Evolutionary conservation across 1,284 basidiomycete species (phyloP).

Genomic region (Phellopilus nigrolimitatus): DNA sequence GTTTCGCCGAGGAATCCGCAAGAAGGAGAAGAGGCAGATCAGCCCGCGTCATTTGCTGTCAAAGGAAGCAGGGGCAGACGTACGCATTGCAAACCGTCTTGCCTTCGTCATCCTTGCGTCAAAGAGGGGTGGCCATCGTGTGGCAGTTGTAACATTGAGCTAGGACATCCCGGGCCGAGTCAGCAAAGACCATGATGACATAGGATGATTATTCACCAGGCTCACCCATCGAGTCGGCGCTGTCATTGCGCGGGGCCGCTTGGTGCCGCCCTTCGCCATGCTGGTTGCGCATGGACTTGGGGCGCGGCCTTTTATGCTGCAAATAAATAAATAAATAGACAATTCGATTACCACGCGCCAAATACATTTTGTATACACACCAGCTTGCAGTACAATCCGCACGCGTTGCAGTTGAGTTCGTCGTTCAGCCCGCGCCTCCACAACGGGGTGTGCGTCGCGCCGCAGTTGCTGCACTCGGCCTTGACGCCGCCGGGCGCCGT

Average conservation of each 20-base stretch:
- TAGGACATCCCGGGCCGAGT: constrained; percentile 29
- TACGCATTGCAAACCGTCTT: constrained; percentile 90
- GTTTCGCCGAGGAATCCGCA: constrained; percentile 12
- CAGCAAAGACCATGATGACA: constrained; percentile 31
- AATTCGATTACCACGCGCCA: constrained; percentile 21
- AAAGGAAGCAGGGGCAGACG: constrained; percentile 30
- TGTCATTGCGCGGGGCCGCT: constrained; percentile 50
- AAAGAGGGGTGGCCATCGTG: constrained; percentile 85
- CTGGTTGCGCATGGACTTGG: constrained; percentile 75
- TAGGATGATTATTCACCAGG: constrained; percentile 26
- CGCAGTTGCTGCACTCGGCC: constrained; percentile 79
- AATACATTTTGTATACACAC: constrained; percentile 36
- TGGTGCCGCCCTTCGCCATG: constrained; percentile 65
- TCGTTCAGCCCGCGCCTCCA: constrained; percentile 80
- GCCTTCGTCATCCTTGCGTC: constrained; percentile 88
- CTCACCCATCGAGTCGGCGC: constrained; percentile 35
- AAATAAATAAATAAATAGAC: constrained; percentile 25
- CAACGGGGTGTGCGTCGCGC: constrained; percentile 76
- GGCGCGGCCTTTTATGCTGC: constrained; percentile 76
- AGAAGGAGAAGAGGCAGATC: neutral
- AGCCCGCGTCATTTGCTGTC: constrained; percentile 7
- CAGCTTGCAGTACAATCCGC: constrained; percentile 75
- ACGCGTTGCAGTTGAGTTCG: constrained; percentile 80
- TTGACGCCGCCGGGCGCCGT: constrained; percentile 71
- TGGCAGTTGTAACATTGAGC: constrained; percentile 88